phyloP scores from a whole-genome alignment of 768 basidiomycete genomes.

The Melanogaster broomeanus region DNA sequence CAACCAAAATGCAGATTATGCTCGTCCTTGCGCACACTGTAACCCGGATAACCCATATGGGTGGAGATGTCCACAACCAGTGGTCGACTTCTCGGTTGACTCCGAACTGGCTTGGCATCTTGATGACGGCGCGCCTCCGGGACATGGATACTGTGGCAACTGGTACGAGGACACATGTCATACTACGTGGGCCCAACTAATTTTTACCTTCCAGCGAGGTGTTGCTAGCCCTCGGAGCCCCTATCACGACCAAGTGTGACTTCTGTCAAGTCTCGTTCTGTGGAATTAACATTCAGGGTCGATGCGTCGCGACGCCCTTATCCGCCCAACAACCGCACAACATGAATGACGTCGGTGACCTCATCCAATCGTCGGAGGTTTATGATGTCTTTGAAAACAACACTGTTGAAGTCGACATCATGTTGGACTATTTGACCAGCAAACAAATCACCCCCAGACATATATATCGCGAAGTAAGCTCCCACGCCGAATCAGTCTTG shows the following conservation, averaged over 20 bases:
- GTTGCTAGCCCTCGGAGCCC: constrained; percentile 69
- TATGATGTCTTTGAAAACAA: constrained; percentile 84
- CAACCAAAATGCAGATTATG: constrained; percentile 62
- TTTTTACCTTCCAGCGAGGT: constrained; percentile 54
- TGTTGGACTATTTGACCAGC: constrained; percentile 76
- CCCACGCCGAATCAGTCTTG: neutral
- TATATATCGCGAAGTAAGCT: constrained; percentile 75
- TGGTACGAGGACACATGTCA: constrained; percentile 51
- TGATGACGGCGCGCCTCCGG: constrained; percentile 77
- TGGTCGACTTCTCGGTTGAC: constrained; percentile 69
- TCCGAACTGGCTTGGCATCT: constrained; percentile 74
- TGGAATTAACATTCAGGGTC: constrained; percentile 73
- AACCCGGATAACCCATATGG: constrained; percentile 66
- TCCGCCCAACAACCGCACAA: constrained; percentile 67
- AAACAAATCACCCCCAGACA: constrained; percentile 64
- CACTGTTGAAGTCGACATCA: constrained; percentile 77
- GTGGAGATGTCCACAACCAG: constrained; percentile 81
- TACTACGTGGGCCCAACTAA: neutral
- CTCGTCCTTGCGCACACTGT: constrained; percentile 83
- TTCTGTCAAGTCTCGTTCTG: constrained; percentile 83
- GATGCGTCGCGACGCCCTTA: constrained; percentile 65
- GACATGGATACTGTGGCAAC: constrained; percentile 80
- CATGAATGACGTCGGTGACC: constrained; percentile 66
- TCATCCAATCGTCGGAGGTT: constrained; percentile 72
- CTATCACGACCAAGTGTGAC: constrained; percentile 80